These are phyloP conservation scores for Lichtheimia ornata DNA, from an alignment of 371 early-diverging fungal genomes.

Conservation along the genomic window DNA sequence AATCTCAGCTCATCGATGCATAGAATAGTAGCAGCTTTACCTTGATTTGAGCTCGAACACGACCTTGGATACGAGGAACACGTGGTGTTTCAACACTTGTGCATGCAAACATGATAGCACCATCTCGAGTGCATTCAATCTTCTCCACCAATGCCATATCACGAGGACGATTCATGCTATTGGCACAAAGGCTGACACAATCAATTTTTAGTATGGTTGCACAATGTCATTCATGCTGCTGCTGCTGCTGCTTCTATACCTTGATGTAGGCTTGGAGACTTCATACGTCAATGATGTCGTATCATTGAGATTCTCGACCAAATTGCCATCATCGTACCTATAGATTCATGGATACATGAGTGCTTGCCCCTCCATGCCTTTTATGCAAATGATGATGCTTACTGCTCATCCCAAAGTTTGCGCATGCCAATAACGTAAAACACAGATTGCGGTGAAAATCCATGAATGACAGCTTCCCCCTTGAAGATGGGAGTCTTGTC, in stretches of 20 bases:
- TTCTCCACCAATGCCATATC: conserved; percentile 50
- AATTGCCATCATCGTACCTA: conserved; percentile 55
- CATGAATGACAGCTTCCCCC: conserved; percentile 65
- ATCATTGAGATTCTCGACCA: conserved; percentile 55
- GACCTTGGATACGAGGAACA: conserved; percentile 58
- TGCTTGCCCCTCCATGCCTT: background rate
- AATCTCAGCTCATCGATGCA: background rate
- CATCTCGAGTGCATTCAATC: conserved; percentile 47
- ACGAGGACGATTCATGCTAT: conserved; percentile 24
- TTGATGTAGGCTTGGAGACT: conserved; percentile 44
- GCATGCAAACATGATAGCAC: conserved; percentile 61
- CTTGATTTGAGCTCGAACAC: conserved; percentile 57
- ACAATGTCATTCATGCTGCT: background rate
- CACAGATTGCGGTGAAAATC: conserved; percentile 65
- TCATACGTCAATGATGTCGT: conserved; percentile 50
- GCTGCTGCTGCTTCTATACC: conserved; percentile 25
- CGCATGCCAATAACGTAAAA: conserved; percentile 71
- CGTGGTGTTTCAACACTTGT: conserved; percentile 67
- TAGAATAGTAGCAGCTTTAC: conserved; percentile 21
- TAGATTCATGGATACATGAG: conserved; percentile 3
- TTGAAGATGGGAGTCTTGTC: conserved; percentile 65
- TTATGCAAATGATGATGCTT: conserved; percentile 10
- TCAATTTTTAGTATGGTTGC: conserved; percentile 2
- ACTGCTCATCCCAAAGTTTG: conserved; percentile 66
- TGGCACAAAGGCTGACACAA: conserved; percentile 7